These are phyloP conservation scores for Rhizopus arrhizus DNA, from an alignment of 371 early-diverging fungal species.

Conservation along the genomic window DNA sequence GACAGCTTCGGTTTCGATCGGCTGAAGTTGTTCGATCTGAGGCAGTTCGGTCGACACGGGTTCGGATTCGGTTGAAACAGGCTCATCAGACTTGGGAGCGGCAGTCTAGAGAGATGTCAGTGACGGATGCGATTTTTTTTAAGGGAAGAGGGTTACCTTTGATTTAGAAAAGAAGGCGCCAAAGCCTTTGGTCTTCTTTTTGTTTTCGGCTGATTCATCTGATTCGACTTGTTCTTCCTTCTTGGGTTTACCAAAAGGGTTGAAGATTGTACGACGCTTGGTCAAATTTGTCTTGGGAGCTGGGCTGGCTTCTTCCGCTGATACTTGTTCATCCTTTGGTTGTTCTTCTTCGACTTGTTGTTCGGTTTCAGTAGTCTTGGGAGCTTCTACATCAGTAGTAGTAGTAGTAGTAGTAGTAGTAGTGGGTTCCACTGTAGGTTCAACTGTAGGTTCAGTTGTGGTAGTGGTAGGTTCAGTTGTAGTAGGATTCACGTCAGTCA, in stretches of 20 bases:
- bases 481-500: not conserved
- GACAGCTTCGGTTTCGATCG: conserved; percentile 28
- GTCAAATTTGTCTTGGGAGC: conserved; percentile 18
- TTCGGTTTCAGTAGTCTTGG: not conserved
- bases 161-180: conserved; percentile 24
- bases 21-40: conserved; percentile 29
- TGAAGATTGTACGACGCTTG: conserved; percentile 36
- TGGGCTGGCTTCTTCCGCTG: conserved; percentile 6
- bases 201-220: conserved; percentile 18
- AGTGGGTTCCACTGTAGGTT: not conserved
- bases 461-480: conserved; percentile 11
- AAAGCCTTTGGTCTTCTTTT: conserved; percentile 24
- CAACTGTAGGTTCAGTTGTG: conserved; percentile 16
- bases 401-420: not conserved
- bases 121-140: not conserved
- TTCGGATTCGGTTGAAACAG: conserved; percentile 7
- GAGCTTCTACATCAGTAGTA: not conserved
- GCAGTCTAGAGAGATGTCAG: too few species aligned
- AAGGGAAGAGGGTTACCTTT: conserved; percentile 14
- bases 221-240: conserved; percentile 6
- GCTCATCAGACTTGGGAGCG: conserved; percentile 2
- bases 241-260: conserved; percentile 34
- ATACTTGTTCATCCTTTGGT: not conserved
- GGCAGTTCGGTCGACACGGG: conserved; percentile 24
- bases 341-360: conserved; percentile 5